Evolutionary conservation across 2,329 filamentous ascomycete genomes (phyloP).

Genomic region (Fusarium chlamydosporum): DNA sequence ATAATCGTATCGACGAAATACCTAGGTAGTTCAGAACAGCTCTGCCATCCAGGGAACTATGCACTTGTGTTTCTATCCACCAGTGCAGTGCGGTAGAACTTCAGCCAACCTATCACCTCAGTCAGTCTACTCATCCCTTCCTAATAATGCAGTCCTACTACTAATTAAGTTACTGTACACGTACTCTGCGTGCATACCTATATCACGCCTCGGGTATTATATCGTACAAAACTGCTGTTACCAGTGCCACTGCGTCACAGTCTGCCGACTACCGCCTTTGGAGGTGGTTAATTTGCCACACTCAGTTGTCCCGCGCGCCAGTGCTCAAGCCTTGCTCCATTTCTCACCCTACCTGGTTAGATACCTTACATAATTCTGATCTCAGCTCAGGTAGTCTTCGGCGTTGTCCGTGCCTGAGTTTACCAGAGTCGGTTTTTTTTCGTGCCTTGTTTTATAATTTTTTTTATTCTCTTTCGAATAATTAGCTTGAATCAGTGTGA

Average conservation of each 20-base stretch:
- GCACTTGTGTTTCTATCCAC: not conserved
- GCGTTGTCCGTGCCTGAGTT: conserved; percentile 39
- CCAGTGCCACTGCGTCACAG: conserved; percentile 32
- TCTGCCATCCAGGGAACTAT: not conserved
- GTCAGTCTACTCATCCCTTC: not conserved
- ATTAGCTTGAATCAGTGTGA: conserved; percentile 5
- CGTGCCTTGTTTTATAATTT: conserved; percentile 2
- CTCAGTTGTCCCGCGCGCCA: conserved; percentile 23
- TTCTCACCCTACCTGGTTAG: conserved; percentile 9
- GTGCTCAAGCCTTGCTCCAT: conserved; percentile 15
- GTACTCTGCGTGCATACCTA: not conserved
- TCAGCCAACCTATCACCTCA: not conserved
- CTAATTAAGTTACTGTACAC: no score
- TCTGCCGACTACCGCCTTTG: conserved; percentile 18
- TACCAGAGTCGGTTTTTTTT: conserved; percentile 20
- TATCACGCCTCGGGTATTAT: not conserved
- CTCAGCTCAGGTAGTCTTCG: conserved; percentile 37
- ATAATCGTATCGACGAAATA: not conserved
- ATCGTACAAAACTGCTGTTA: not conserved
- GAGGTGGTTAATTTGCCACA: conserved; percentile 35
- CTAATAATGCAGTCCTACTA: not conserved
- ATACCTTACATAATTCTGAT: conserved; percentile 45
- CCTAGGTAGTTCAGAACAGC: not conserved
- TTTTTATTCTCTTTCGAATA: conserved; percentile 16
- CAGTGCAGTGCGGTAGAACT: not conserved